A percentile compares a stretch with the other conserved stretches of the same genome.
Evolutionary conservation across 306 rosid species (phyloP).

Genomic region (Begonia fuchsioides): DNA sequence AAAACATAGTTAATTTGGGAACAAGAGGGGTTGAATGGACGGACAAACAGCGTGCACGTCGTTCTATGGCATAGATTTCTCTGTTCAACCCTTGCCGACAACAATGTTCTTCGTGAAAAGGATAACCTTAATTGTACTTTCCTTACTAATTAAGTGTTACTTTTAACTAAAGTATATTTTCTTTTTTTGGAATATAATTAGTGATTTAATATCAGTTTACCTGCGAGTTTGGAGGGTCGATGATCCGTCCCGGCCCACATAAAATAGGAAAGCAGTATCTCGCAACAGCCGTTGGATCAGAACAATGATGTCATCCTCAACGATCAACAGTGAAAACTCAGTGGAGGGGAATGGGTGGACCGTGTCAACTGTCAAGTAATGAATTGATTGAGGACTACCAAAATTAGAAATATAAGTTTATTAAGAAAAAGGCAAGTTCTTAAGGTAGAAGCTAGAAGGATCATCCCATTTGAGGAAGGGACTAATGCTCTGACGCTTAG

Average conservation of each 20-base stretch:
- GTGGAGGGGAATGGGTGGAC: slow-evolving; percentile 1
- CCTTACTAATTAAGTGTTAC: background rate
- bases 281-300: slow-evolving; percentile 13
- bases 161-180: background rate
- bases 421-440: slow-evolving; percentile 14
- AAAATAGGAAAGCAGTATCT: too few relatives aligned
- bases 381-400: slow-evolving; percentile 25
- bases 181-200: too few relatives aligned
- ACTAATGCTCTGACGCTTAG: slow-evolving; percentile 18
- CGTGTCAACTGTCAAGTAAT: slow-evolving; percentile 2
- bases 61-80: slow-evolving; percentile 4
- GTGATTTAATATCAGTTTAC: too few relatives aligned
- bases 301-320: background rate
- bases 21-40: slow-evolving; percentile 17
- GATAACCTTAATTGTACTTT: slow-evolving; percentile 13
- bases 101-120: slow-evolving; percentile 8
- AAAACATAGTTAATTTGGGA: slow-evolving; percentile 19
- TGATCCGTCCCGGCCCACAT: too few relatives aligned
- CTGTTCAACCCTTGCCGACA: slow-evolving; percentile 67
- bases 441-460: slow-evolving; percentile 39
- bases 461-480: slow-evolving; percentile 39
- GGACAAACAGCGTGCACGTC: slow-evolving; percentile 76
- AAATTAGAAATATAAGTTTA: slow-evolving; percentile 32
- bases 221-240: too few relatives aligned
- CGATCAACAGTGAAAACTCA: slow-evolving; percentile 8